Conservation (phyloP, 345 rosid species). For the Stellera chamaejasme region DNA sequence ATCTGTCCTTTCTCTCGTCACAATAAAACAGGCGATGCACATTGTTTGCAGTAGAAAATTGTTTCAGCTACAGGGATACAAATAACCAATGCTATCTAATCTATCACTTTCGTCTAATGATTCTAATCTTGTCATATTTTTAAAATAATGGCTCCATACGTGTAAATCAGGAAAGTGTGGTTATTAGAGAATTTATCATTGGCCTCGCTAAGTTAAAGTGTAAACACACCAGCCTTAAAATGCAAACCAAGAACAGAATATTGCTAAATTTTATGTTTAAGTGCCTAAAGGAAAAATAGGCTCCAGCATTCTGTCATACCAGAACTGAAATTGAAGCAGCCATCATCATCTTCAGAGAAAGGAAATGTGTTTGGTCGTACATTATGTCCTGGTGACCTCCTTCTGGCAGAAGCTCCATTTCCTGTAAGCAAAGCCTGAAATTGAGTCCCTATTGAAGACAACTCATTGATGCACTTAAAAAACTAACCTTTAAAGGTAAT, state of each 20-base stretch:
- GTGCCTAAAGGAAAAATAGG: constrained; percentile 7
- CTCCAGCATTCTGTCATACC: constrained; percentile 25
- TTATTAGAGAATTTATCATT: too few relatives aligned
- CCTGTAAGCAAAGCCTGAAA: constrained; percentile 29
- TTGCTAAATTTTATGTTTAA: constrained; percentile 1
- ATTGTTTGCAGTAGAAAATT: too few relatives aligned
- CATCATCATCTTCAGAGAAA: constrained; percentile 40
- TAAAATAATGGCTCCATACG: too few relatives aligned
- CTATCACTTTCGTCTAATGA: too few relatives aligned
- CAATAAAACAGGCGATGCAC: too few relatives aligned
- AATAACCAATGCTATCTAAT: too few relatives aligned
- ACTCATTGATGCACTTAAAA: constrained; percentile 7
- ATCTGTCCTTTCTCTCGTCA: too few relatives aligned
- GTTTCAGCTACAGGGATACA: too few relatives aligned
- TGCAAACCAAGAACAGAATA: neutral
- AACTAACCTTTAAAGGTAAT: constrained; percentile 30
- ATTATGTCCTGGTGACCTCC: constrained; percentile 30
- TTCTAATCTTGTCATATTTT: too few relatives aligned
- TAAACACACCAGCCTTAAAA: neutral
- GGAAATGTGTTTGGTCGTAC: constrained; percentile 41
- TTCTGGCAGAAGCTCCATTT: constrained; percentile 24
- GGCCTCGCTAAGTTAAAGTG: too few relatives aligned
- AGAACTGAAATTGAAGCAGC: constrained; percentile 46
- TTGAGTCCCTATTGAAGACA: constrained; percentile 8
- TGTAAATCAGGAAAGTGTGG: too few relatives aligned